phyloP scores from a whole-genome alignment of 1,284 basidiomycete genomes.

The Boletus sp. region DNA sequence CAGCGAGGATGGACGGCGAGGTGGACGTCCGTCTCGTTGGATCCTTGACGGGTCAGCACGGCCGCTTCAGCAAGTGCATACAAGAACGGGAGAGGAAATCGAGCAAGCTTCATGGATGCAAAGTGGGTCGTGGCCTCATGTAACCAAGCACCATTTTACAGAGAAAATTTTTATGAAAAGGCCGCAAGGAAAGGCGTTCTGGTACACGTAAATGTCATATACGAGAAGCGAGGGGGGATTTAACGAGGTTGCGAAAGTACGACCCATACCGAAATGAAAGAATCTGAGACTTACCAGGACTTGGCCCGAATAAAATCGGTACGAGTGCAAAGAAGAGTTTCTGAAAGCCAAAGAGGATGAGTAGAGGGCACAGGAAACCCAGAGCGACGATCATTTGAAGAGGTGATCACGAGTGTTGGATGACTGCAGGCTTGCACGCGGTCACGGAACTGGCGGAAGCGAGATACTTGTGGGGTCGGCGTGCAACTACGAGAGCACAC shows the following conservation, averaged over 20 bases:
- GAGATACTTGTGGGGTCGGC: too few species aligned
- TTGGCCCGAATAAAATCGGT: background rate
- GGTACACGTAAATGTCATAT: too few species aligned
- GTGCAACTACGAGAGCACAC: too few species aligned
- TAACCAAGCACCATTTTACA: background rate
- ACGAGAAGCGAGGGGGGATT: background rate
- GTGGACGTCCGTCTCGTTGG: constrained; percentile 30
- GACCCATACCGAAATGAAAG: background rate
- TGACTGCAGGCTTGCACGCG: too few species aligned
- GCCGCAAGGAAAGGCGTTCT: too few species aligned
- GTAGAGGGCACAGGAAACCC: constrained; percentile 19
- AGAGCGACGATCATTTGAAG: constrained; percentile 24
- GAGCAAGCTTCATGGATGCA: background rate
- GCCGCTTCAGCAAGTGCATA: constrained; percentile 13
- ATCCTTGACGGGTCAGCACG: constrained; percentile 12
- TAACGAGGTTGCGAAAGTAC: background rate
- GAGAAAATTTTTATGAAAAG: background rate
- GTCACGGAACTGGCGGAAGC: too few species aligned
- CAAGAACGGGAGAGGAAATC: constrained; percentile 1
- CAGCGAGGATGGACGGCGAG: constrained; percentile 43
- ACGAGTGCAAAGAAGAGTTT: constrained; percentile 12
- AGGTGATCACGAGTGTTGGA: too few species aligned
- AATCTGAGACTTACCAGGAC: constrained; percentile 13
- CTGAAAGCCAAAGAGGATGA: constrained; percentile 20
- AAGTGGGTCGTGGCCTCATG: background rate